Base-by-base conservation (phyloP, 2,329 filamentous ascomycete species). In the Neopestalotiopsis rosae region DNA sequence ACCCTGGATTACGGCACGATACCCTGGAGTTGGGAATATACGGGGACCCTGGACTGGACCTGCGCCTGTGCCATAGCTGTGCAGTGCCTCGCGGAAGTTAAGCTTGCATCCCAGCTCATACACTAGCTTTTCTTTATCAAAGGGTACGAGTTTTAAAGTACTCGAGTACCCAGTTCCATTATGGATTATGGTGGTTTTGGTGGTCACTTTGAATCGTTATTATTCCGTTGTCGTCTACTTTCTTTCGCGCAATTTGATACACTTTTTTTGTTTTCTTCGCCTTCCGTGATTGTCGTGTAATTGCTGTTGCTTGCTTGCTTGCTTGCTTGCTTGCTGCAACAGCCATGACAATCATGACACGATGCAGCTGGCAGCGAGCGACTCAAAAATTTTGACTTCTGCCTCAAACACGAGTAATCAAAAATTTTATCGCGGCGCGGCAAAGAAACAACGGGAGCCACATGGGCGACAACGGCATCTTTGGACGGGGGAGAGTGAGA, bases 361-460 rank as follows among this genome's bases (percentile, higher is more conserved):
- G 17, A 52, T 52, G 45, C 17, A n/a, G 17, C 45, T 7, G 10
- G 45, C 17, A n/a, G 6, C 45, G 34, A 38, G 34, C 45, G 45
- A 52, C 45, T 24, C 45, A 52, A 52, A 52, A 52, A 24, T 52
- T 52, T 52, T 52, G 45, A 52, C 45, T 52, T 52, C 45, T 52
- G 45, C 45, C 45, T 52, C 45, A 52, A 52, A 52, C 45, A 52
- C 45, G 45, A 52, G 45, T 52, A 52, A 52, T 52, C 34, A 38
- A 38, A 38, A 38, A 52, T 52, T 20, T 17, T 20, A 52, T 17
- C 45, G 20, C 45, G 45, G 45, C n/a, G 45, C 45, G 45, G 45
- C 45, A 52, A 52, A 52, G 45, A 52, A 52, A 52, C 45, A 52
- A 52, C 45, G 45, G 45, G 45, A 52, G 45, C 45, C 45, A 52